phyloP scores from a whole-genome alignment of 352 stramenopile species.

The Phytopythium aichiense region DNA sequence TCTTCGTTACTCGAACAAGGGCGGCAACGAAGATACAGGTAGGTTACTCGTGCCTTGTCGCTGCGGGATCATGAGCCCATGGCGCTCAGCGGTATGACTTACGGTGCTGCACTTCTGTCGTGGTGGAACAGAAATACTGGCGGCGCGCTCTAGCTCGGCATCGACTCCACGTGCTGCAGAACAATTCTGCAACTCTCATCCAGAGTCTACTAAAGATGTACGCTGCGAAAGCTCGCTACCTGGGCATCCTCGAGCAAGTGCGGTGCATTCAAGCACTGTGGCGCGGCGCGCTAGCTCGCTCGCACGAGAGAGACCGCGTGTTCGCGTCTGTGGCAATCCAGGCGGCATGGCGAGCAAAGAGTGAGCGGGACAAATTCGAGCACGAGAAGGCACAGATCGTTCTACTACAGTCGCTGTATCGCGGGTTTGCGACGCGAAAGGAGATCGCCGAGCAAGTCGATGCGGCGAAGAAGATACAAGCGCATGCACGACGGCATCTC shows the following conservation, averaged over 20 bases:
- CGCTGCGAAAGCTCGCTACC: slow-evolving; percentile 18
- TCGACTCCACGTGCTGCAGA: slow-evolving; percentile 12
- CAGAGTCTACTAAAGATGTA: slow-evolving; percentile 25
- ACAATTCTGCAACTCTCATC: slow-evolving; percentile 20
- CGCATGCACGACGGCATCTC: slow-evolving; percentile 20
- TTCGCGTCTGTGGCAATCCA: slow-evolving; percentile 27
- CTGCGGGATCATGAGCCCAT: neutral
- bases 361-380: slow-evolving; percentile 23
- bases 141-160: slow-evolving; percentile 13
- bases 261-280: slow-evolving; percentile 25
- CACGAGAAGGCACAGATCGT: slow-evolving; percentile 24
- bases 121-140: slow-evolving; percentile 18
- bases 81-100: neutral
- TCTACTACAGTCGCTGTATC: slow-evolving; percentile 27
- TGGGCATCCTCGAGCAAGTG: slow-evolving; percentile 12
- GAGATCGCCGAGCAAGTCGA: slow-evolving; percentile 12
- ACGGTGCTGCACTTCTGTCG: slow-evolving; percentile 1
- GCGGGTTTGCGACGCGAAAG: slow-evolving; percentile 15
- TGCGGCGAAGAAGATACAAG: slow-evolving; percentile 24
- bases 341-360: slow-evolving; percentile 21
- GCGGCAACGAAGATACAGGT: slow-evolving; percentile 57
- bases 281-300: slow-evolving; percentile 18
- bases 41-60: neutral
- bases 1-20: slow-evolving; percentile 40
- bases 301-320: slow-evolving; percentile 6